Percentiles rank a stretch among this genome's conserved stretches.
Conservation (phyloP, 2,329 filamentous ascomycete species). For the Colletotrichum sp. region DNA sequence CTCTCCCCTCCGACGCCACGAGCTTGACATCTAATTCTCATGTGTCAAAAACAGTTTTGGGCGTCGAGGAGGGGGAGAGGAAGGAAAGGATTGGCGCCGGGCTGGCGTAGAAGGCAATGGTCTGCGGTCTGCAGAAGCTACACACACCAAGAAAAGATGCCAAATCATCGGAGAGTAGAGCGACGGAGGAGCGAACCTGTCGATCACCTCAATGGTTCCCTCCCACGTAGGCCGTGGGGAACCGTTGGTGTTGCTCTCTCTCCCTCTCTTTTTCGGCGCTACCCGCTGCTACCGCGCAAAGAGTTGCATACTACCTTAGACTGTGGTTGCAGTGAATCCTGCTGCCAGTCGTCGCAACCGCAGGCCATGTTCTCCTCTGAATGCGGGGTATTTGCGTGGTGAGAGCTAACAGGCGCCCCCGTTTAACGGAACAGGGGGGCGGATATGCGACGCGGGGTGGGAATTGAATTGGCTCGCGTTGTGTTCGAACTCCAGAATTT, state of each 20-base stretch:
- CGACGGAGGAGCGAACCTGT: not conserved
- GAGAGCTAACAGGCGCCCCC: not conserved
- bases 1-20: not conserved
- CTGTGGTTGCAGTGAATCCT: not conserved
- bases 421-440: not conserved
- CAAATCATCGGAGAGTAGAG: not conserved
- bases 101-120: not conserved
- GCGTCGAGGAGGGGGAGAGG: not conserved
- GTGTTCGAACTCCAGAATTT: not conserved
- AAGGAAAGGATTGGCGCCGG: not conserved
- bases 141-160: not conserved
- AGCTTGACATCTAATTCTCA: not conserved
- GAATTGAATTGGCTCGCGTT: not conserved
- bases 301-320: not conserved
- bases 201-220: not conserved
- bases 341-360: not conserved
- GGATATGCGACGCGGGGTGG: not conserved
- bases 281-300: conserved; percentile 14
- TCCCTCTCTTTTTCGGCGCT: not conserved
- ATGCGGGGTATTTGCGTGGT: not conserved
- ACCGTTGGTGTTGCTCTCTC: not conserved
- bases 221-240: not conserved
- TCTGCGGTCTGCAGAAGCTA: not conserved
- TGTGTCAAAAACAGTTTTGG: not conserved
- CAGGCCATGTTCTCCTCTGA: not conserved